These are phyloP conservation scores for Picea engelmannii DNA, from an alignment of 83 land plant species.

Conservation along the genomic window DNA sequence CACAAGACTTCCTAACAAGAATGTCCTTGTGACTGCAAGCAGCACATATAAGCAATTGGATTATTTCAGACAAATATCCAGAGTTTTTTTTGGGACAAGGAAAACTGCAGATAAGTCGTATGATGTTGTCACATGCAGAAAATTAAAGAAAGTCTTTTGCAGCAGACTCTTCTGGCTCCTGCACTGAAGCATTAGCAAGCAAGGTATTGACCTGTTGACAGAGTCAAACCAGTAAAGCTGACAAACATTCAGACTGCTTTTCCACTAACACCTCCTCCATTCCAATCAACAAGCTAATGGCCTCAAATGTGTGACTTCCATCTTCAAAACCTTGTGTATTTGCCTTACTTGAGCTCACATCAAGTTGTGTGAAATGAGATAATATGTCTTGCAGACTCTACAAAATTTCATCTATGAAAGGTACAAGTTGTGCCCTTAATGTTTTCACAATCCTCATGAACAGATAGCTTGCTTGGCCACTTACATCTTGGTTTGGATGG, in stretches of 20 bases:
- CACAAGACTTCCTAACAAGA: slow-evolving; percentile 87
- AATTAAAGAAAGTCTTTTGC: no score
- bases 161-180: no score
- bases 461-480: slow-evolving; percentile 86
- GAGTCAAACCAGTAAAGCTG: no score
- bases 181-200: no score
- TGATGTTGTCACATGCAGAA: no score
- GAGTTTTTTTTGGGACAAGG: slow-evolving; percentile 65
- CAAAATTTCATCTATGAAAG: slow-evolving; percentile 80
- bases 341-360: slow-evolving; percentile 35
- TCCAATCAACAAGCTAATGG: slow-evolving; percentile 4
- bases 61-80: slow-evolving; percentile 60
- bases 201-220: no score
- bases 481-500: slow-evolving; percentile 83
- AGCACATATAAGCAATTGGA: slow-evolving; percentile 68
- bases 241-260: no score
- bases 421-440: slow-evolving; percentile 78
- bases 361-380: slow-evolving; percentile 48
- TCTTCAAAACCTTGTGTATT: slow-evolving; percentile 65
- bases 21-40: slow-evolving; percentile 87
- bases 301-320: slow-evolving; percentile 94
- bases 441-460: slow-evolving; percentile 94
- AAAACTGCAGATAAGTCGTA: slow-evolving; percentile 58
- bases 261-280: no score
- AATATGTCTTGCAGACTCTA: slow-evolving; percentile 90